A percentile compares a stretch with the other conserved stretches of the same genome.
Evolutionary conservation across 1,284 basidiomycete species (phyloP).

Genomic region (Ustilago crameri): DNA sequence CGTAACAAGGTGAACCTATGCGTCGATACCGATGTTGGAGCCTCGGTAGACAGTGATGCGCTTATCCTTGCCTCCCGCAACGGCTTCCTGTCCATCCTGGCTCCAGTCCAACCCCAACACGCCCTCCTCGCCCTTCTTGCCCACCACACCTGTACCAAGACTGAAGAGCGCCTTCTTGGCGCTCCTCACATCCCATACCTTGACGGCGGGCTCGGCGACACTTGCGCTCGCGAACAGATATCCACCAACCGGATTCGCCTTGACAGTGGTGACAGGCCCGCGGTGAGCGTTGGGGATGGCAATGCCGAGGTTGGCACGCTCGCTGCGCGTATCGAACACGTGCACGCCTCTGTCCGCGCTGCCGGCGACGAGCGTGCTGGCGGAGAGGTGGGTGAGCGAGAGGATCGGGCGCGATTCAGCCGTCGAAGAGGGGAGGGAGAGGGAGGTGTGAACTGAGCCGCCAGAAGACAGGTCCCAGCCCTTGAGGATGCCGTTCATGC

Average conservation of each 20-base stretch:
- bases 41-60: conserved; percentile 50
- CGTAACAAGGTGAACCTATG: no score
- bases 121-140: conserved; percentile 22
- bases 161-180: conserved; percentile 62
- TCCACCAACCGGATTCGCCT: conserved; percentile 44
- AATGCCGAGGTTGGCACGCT: conserved; percentile 10
- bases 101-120: conserved; percentile 61
- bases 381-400: conserved; percentile 44
- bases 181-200: conserved; percentile 62
- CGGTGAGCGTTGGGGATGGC: conserved; percentile 49
- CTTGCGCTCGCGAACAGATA: conserved; percentile 55
- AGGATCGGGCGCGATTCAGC: conserved; percentile 39
- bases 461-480: conserved; percentile 58
- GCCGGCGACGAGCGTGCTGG: conserved; percentile 44
- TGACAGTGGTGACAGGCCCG: conserved; percentile 49
- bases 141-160: conserved; percentile 17
- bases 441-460: conserved; percentile 26
- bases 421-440: conserved; percentile 14
- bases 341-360: conserved; percentile 59
- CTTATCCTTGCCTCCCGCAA: conserved; percentile 64
- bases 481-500: conserved; percentile 61
- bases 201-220: conserved; percentile 48
- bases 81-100: conserved; percentile 54
- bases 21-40: conserved; percentile 24
- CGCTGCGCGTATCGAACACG: conserved; percentile 59